phyloP scores from a whole-genome alignment of 2,329 filamentous ascomycete genomes.

The Pseudogymnoascus sp. region DNA sequence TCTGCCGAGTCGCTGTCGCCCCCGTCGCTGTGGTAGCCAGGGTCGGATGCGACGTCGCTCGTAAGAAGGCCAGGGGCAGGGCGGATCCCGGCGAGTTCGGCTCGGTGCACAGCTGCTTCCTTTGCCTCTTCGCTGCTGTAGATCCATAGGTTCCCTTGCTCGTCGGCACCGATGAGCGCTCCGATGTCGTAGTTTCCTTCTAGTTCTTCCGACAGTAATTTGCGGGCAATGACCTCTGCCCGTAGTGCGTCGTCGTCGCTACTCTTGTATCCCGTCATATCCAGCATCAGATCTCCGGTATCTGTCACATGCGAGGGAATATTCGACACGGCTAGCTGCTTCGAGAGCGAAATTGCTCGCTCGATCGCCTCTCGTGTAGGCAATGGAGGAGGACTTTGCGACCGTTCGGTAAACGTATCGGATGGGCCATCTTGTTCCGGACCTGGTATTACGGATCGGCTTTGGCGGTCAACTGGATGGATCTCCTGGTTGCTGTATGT shows the following conservation, averaged over 20 bases:
- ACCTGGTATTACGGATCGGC: constrained; percentile 33
- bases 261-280: constrained; percentile 95
- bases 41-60: constrained; percentile 74
- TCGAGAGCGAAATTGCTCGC: constrained; percentile 74
- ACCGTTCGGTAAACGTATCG: constrained; percentile 41
- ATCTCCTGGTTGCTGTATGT: constrained; percentile 19
- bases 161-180: constrained; percentile 86
- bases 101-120: constrained; percentile 66
- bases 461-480: constrained; percentile 30
- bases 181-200: constrained; percentile 96
- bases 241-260: constrained; percentile 86
- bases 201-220: constrained; percentile 84
- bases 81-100: constrained; percentile 42
- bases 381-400: constrained; percentile 68
- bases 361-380: constrained; percentile 67
- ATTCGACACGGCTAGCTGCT: constrained; percentile 79
- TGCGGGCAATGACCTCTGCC: constrained; percentile 86
- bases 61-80: constrained; percentile 24
- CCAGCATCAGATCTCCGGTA: constrained; percentile 87
- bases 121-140: constrained; percentile 97
- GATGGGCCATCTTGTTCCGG: constrained; percentile 21
- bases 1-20: constrained; percentile 48
- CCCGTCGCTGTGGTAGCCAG: constrained; percentile 90
- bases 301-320: constrained; percentile 91
- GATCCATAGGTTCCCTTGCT: constrained; percentile 97